Conservation (phyloP, 164 flowering plant genomes). For the Vitis cinerea region DNA sequence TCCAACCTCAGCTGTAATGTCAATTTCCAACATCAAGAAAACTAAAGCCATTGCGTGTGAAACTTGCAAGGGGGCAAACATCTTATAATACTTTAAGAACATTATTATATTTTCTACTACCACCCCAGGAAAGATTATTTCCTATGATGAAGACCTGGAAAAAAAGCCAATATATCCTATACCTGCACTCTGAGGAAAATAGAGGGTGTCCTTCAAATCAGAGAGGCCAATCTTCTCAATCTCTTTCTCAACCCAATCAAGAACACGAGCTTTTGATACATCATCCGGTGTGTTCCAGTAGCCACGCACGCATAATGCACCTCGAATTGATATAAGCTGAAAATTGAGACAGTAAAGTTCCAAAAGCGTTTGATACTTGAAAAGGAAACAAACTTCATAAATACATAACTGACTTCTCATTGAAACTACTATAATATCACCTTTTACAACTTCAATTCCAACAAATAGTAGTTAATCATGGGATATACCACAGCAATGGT, state of each 20-base stretch:
- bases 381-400: background rate
- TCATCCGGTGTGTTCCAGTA: slow-evolving; percentile 68
- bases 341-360: background rate
- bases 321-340: slow-evolving; percentile 56
- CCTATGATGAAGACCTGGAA: background rate
- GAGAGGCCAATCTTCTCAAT: slow-evolving; percentile 54
- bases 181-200: slow-evolving; percentile 69
- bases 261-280: slow-evolving; percentile 37
- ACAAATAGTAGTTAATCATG: background rate
- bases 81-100: no score
- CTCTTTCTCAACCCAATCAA: slow-evolving; percentile 59
- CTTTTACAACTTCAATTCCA: background rate
- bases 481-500: slow-evolving; percentile 65
- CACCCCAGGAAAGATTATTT: background rate
- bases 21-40: no score
- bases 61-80: no score
- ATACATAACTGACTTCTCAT: background rate
- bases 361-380: background rate
- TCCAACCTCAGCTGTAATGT: no score
- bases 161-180: slow-evolving; percentile 7
- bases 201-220: slow-evolving; percentile 61
- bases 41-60: no score
- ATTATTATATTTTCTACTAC: background rate
- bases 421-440: background rate
- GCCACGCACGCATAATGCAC: slow-evolving; percentile 75